A percentile compares a stretch with the other conserved stretches of the same genome.
These are phyloP conservation scores for Vaucheria bursata DNA, from an alignment of 352 stramenopile genomes.

Conservation along the genomic window DNA sequence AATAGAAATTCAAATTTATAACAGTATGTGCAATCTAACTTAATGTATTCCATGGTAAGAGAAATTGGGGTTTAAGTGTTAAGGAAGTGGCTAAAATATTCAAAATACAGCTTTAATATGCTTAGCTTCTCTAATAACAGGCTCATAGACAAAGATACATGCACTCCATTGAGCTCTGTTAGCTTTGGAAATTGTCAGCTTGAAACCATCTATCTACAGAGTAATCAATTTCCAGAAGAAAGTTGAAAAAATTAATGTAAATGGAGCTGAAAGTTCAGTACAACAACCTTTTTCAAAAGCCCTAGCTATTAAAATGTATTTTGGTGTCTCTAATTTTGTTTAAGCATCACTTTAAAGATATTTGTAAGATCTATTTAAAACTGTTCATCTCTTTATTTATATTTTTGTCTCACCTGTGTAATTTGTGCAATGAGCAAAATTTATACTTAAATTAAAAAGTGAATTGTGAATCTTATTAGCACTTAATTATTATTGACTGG, in stretches of 20 bases:
- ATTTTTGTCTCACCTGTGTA: no score
- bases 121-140: conserved; percentile 71
- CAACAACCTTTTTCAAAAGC: conserved; percentile 26
- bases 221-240: conserved; percentile 26
- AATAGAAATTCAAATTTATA: background rate
- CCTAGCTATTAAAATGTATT: no score
- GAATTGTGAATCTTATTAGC: no score
- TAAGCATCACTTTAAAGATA: no score
- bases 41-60: conserved; percentile 67
- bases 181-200: conserved; percentile 16
- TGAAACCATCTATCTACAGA: conserved; percentile 29
- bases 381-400: no score
- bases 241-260: conserved; percentile 17
- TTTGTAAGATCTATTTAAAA: no score
- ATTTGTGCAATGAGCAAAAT: no score
- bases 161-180: conserved; percentile 14
- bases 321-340: no score
- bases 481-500: no score
- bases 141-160: conserved; percentile 51
- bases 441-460: no score
- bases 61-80: conserved; percentile 62
- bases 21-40: background rate
- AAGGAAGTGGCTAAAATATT: conserved; percentile 61
- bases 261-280: conserved; percentile 31
- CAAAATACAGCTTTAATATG: conserved; percentile 56